phyloP scores from a whole-genome alignment of 225 moss, liverwort and hornwort species.

The Neckera pumila region DNA sequence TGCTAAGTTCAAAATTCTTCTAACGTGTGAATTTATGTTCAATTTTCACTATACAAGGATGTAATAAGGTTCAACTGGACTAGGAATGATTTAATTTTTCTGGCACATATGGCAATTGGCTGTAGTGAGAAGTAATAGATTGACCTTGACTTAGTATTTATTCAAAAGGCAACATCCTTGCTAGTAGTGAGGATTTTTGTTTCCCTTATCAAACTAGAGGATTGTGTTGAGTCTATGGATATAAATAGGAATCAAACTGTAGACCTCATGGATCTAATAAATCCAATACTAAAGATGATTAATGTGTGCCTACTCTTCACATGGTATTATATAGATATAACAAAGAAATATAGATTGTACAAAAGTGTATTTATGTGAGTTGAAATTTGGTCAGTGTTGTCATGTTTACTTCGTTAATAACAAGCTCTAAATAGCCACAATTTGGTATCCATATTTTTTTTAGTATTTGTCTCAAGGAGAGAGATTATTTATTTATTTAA shows the following conservation, averaged over 20 bases:
- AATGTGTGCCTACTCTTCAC: fast-evolving
- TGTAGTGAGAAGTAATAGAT: fast-evolving
- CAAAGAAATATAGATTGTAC: not conserved
- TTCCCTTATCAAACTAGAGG: not conserved
- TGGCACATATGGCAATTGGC: no score
- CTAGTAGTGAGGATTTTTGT: fast-evolving
- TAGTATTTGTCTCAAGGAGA: not conserved
- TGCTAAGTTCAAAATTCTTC: no score
- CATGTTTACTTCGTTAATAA: not conserved
- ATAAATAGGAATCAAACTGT: not conserved
- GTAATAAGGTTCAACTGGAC: not conserved
- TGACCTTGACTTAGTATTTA: not conserved
- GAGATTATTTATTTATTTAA: not conserved
- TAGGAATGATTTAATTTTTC: not conserved
- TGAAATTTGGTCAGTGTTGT: not conserved
- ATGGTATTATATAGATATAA: no score
- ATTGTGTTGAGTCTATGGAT: not conserved
- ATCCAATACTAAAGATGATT: not conserved
- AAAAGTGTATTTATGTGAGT: not conserved
- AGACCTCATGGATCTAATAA: not conserved
- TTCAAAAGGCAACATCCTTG: not conserved
- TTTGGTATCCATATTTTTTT: not conserved
- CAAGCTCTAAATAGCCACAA: not conserved
- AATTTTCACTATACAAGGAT: not conserved
- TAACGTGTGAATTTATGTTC: no score